phyloP scores from a whole-genome alignment of 2,329 filamentous ascomycete genomes.

The Cytospora leucostoma region DNA sequence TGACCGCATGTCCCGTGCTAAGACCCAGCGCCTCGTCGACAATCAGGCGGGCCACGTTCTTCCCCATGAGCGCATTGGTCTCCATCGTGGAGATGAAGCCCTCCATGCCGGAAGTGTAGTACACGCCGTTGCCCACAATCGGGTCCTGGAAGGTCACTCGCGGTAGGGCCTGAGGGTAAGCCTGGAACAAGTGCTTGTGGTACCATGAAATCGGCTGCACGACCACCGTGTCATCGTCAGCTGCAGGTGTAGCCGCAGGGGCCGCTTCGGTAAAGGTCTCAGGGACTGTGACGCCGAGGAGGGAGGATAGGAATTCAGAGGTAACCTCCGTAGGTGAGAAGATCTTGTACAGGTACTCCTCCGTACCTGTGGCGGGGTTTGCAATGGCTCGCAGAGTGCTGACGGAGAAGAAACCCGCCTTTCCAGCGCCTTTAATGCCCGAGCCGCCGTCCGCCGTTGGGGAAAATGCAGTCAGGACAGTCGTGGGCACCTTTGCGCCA shows the following conservation, averaged over 20 bases:
- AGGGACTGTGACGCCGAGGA: slow-evolving; percentile 53
- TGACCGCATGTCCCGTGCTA: slow-evolving; percentile 21
- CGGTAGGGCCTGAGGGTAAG: slow-evolving; percentile 84
- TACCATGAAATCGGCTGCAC: slow-evolving; percentile 71
- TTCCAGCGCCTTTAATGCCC: slow-evolving; percentile 64
- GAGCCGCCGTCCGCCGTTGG: slow-evolving; percentile 53
- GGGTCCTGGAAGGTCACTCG: slow-evolving; percentile 85
- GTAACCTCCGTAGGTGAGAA: slow-evolving; percentile 60
- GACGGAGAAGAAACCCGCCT: slow-evolving; percentile 81
- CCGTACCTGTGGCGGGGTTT: slow-evolving; percentile 58
- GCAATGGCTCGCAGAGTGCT: slow-evolving; percentile 67
- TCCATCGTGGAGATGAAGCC: slow-evolving; percentile 98
- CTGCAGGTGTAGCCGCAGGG: slow-evolving; percentile 26
- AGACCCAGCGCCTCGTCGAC: slow-evolving; percentile 57
- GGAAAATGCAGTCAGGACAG: slow-evolving; percentile 80
- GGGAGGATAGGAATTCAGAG: slow-evolving; percentile 51
- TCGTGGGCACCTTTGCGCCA: slow-evolving; percentile 64
- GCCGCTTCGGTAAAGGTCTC: slow-evolving; percentile 33
- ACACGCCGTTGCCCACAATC: slow-evolving; percentile 66
- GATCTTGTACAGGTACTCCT: slow-evolving; percentile 66
- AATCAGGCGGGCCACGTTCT: slow-evolving; percentile 75
- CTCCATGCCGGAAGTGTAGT: slow-evolving; percentile 78
- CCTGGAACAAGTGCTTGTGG: slow-evolving; percentile 74
- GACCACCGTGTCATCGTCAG: slow-evolving; percentile 37
- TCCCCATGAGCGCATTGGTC: slow-evolving; percentile 88